Evolutionary conservation across 2,329 filamentous ascomycete genomes (phyloP).

Genomic region (Monilinia laxa): DNA sequence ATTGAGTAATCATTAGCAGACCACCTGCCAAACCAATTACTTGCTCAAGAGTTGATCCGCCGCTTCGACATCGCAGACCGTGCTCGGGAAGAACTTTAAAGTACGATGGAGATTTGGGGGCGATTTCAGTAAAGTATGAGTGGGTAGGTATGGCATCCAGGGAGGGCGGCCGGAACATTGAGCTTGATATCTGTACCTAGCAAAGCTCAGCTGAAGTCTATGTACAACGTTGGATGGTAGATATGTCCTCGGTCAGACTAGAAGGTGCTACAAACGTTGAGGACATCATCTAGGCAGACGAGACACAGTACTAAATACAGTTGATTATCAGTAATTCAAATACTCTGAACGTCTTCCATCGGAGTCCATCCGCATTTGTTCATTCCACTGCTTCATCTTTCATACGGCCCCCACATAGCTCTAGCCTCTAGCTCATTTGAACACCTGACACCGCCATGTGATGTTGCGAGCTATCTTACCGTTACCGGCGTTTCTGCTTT

Average conservation of each 20-base stretch:
- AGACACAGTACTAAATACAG: neutral
- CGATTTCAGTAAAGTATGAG: neutral
- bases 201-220: slow-evolving; percentile 7
- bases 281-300: neutral
- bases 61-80: slow-evolving; percentile 2
- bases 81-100: slow-evolving; percentile 8
- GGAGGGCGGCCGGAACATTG: slow-evolving; percentile 14
- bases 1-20: neutral
- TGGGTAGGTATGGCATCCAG: neutral
- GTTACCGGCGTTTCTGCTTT: neutral
- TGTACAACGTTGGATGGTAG: slow-evolving; percentile 15
- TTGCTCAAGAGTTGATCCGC: slow-evolving; percentile 13
- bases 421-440: neutral
- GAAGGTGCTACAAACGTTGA: slow-evolving; percentile 9
- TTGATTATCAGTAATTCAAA: neutral
- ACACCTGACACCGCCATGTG: neutral
- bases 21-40: slow-evolving; percentile 9
- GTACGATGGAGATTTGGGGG: slow-evolving; percentile 13
- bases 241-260: slow-evolving; percentile 1
- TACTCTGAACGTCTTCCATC: neutral
- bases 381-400: neutral
- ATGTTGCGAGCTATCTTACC: neutral
- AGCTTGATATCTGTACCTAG: slow-evolving; percentile 14
- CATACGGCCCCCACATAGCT: neutral
- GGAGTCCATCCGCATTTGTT: neutral